Evolutionary conservation across 2,329 filamentous ascomycete genomes (phyloP), one percentile per base, ranked within the genome.

Genomic region (Macrophomina pseudophaseolina): DNA sequence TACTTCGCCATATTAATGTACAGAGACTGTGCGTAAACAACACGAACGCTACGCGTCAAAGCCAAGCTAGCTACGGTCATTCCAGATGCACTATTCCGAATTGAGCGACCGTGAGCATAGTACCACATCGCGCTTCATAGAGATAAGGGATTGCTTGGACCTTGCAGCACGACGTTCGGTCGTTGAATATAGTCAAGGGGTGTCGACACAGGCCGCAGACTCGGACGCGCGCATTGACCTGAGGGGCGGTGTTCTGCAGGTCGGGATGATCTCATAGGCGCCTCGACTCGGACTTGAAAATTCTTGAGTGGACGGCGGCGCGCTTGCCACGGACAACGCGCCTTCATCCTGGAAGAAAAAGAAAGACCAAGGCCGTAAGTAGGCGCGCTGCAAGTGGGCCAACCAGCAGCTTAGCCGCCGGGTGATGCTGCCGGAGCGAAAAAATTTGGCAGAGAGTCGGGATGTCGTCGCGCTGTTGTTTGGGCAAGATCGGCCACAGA

Each of bases 191-290:
- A 16, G 42, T 9, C 16, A 14, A 44, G 16, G 6, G 46, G n/a
- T 56, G 54, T 38, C 23, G 38, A 18, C 3, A 44, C 14, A 23
- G n/a, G 16, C 58, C 12, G 35, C 56, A n/a, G 35, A n/a, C 8
- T 33, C 28, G 30, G 32, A 28, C n/a, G 32, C 44, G 58, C 58
- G 58, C 58, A 62, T 62, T 62, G 58, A 62, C 58, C 56, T 46
- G 56, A 30, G 38, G 32, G 38, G 53, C 38, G 11, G 53, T 42
- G 56, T 60, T 46, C 56, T 40, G 56, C 56, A 58, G 14, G 3
- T 28, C 58, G 58, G 30, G 58, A 62, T 62, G 58, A 62, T 62
- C 42, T 62, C 58, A 62, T 62, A 62, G 33, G 52, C 52, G 52
- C 42, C 56, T 35, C 42, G 42, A n/a, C 28, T 28, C 56, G 56